Base-by-base conservation (phyloP, 805 yeast species). In the Wickerhamiella kurtzmanii region DNA sequence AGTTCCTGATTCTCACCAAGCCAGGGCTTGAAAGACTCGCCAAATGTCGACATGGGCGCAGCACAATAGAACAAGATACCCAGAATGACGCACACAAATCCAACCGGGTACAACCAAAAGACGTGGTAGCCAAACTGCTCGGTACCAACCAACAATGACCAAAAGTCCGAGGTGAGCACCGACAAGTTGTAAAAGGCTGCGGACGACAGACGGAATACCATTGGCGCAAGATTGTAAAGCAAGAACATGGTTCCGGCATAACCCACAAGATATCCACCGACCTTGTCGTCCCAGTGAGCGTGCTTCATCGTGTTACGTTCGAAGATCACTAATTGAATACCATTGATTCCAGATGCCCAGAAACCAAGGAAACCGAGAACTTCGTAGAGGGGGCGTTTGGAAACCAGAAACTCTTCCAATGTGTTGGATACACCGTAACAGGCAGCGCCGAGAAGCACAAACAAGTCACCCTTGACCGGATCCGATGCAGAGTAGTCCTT, bases 141-240 rank as follows among this genome's bases (percentile, higher is more conserved):
- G 42, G 66, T 59, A n/a, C 73, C 73, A 20, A 69, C 65, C 13
- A 69, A 51, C 50, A 69, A 50, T 9, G 72, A 66, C 73, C 73
- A 69, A 58, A 69, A 69, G 51, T 69, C 73, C 16, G 69, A 64
- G 15, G 73, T 69, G 44, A 69, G 59, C 19, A 68, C 47, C 35
- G 70, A 66, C 48, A 69, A 54, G 56, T 69, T 69, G 61, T 69
- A 69, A 49, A 69, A 69, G 11, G 73, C 71, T 11, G 73, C 72
- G 4, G 71, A 66, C 16, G 73, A 65, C 66, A 69, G 66, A 35
- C 73, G 57, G 61, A 69, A 64, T 52, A 69, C 50, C 41, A 69
- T 61, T 18, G 73, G 73, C 19, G 70, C 69, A 11, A 70, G 60
- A 48, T 60, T 47, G 59, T 69, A 69, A 35, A 69, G 56, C 45